Percentiles rank a stretch among this genome's conserved stretches.
These are phyloP conservation scores for Daldinia loculata DNA, from an alignment of 495 filamentous ascomycete species.

Conservation along the genomic window DNA sequence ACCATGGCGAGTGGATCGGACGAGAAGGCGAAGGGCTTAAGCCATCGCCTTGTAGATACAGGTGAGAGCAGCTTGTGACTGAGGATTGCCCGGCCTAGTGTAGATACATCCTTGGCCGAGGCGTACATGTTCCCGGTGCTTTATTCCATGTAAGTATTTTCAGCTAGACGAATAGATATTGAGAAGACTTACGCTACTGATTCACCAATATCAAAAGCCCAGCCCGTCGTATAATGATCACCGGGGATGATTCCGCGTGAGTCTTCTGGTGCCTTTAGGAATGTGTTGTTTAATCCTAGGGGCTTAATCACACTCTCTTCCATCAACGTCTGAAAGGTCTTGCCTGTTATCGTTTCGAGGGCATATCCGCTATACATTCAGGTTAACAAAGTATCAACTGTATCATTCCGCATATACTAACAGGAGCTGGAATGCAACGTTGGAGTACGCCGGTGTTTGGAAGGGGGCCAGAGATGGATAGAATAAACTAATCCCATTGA, in stretches of 20 bases:
- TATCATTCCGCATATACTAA: constrained; percentile 15
- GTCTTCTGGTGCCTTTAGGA: constrained; percentile 45
- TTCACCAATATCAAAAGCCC: constrained; percentile 51
- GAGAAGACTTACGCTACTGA: constrained; percentile 47
- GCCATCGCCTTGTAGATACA: constrained; percentile 61
- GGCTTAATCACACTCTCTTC: constrained; percentile 52
- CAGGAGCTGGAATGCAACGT: constrained; percentile 55
- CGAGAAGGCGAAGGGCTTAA: constrained; percentile 65
- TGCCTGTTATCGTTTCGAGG: constrained; percentile 52
- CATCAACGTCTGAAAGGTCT: constrained; percentile 51
- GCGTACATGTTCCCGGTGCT: constrained; percentile 68
- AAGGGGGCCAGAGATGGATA: constrained; percentile 52
- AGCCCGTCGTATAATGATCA: constrained; percentile 40
- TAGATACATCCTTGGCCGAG: constrained; percentile 59
- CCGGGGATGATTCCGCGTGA: constrained; percentile 51
- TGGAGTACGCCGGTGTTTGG: constrained; percentile 52
- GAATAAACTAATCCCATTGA: constrained; percentile 44
- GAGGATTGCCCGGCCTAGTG: constrained; percentile 64
- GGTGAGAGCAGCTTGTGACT: constrained; percentile 58
- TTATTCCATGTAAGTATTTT: constrained; percentile 2
- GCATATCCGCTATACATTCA: constrained; percentile 49
- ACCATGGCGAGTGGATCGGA: constrained; percentile 55
- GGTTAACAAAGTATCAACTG: background rate
- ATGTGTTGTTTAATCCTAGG: constrained; percentile 56
- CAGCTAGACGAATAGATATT: background rate